Evolutionary conservation across 2,329 filamentous ascomycete genomes (phyloP).

Genomic region (Aspergillus sp.): DNA sequence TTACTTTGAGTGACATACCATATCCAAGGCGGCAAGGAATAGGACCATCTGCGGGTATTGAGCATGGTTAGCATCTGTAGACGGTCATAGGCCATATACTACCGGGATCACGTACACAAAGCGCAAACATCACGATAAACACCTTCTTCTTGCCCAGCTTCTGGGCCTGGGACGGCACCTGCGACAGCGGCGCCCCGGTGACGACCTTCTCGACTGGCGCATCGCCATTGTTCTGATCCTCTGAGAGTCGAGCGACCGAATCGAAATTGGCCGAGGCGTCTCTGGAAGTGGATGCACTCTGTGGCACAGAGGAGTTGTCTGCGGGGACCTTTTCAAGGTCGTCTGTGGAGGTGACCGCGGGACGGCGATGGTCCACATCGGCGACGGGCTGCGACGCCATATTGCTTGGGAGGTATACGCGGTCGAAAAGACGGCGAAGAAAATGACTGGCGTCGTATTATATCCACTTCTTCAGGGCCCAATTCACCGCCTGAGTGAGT

Average conservation of each 20-base stretch:
- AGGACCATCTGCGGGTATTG: slow-evolving; percentile 48
- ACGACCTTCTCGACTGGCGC: slow-evolving; percentile 16
- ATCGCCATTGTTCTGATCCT: slow-evolving; percentile 11
- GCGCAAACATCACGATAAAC: slow-evolving; percentile 40
- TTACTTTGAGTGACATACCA: slow-evolving; percentile 34
- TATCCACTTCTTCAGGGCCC: too few species aligned
- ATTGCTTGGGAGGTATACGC: neutral
- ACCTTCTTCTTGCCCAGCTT: slow-evolving; percentile 42
- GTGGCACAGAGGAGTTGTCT: neutral
- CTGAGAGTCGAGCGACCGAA: neutral
- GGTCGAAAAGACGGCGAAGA: neutral
- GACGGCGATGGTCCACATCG: neutral
- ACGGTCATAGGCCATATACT: too few species aligned
- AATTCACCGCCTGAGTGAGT: neutral
- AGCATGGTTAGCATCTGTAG: neutral
- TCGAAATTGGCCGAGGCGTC: slow-evolving; percentile 8
- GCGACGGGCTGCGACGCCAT: neutral
- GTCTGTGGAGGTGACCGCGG: neutral
- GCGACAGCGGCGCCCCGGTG: slow-evolving; percentile 26
- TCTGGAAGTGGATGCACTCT: neutral
- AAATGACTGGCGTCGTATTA: neutral
- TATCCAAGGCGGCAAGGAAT: slow-evolving; percentile 61
- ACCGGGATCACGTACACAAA: slow-evolving; percentile 32
- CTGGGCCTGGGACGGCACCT: slow-evolving; percentile 37
- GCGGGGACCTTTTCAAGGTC: neutral